Evolutionary conservation across 257 asterid genomes (phyloP).

Genomic region (Misopates orontium): DNA sequence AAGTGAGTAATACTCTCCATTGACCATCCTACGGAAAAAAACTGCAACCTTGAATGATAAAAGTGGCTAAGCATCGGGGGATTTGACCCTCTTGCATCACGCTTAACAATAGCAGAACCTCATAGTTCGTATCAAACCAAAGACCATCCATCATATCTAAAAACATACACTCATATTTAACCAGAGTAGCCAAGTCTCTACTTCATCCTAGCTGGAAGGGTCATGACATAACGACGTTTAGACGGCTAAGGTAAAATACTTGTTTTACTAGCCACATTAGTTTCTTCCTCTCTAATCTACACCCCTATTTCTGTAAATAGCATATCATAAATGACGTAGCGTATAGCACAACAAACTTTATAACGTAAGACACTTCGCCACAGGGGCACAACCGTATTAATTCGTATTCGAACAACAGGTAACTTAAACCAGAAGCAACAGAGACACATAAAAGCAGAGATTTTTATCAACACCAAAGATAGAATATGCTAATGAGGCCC

Average conservation of each 20-base stretch:
- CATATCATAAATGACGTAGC: too few species aligned
- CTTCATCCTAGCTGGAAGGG: too few species aligned
- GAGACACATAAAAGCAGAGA: background rate
- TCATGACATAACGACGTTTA: too few species aligned
- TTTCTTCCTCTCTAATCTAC: background rate
- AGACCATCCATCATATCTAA: background rate
- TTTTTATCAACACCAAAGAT: background rate
- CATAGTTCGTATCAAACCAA: background rate
- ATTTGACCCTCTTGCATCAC: background rate
- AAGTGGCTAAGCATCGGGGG: background rate
- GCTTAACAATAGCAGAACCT: background rate
- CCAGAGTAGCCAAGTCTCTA: too few species aligned
- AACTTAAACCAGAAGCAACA: background rate
- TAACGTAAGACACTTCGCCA: too few species aligned
- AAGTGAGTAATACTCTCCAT: too few species aligned
- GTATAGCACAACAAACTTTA: constrained; percentile 1
- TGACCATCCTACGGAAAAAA: too few species aligned
- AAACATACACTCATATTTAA: background rate
- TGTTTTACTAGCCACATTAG: too few species aligned
- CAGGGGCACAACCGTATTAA: too few species aligned
- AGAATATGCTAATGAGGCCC: too few species aligned
- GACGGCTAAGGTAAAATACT: too few species aligned
- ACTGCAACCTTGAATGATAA: too few species aligned
- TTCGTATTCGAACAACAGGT: background rate
- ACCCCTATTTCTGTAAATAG: background rate